Base-by-base conservation (phyloP, 257 asterid species). In the Fraxinus excelsior region DNA sequence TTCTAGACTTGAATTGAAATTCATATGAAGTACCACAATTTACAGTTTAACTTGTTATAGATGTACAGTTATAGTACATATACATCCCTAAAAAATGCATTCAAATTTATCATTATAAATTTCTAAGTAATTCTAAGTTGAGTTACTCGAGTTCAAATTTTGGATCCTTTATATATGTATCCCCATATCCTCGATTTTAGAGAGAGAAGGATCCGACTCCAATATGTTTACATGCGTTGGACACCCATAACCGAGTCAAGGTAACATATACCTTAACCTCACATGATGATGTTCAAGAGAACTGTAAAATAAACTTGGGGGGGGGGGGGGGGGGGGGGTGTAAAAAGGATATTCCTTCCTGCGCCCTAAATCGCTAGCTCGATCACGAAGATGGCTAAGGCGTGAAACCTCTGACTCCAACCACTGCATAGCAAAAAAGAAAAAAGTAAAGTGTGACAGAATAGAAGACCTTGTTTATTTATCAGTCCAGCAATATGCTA, bases 341-440 rank as follows among this genome's bases (percentile, higher is more conserved):
- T 10, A 75, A 60, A 84, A 93, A 96, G 98, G 99, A 96, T 93
- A 96, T 96, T 93, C 98, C 76, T 96, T 96, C 82, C 94, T 89
- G 67, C 91, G 99, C 80, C 99, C 99, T 84, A 87, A 78, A 82
- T 93, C 99, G 80, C 99, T 96, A 67, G 99, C 99, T 34, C 99
- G 90, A 84, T 96, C 99, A 80, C 99, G 95, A 82, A 96, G 98
- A 90, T 96, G 97, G 83, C 92, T 86, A 75, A 96, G 92, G 86
- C 99, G 92, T 81, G 81, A 58, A 64, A 81, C 79, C 89, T 96
- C 98, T 74, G 98, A 81, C 81, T 96, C 99, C 88, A 96, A 87
- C 99, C 98, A 96, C 99, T 96, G 97, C 84, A 84, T 53, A 40
- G 58, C 49, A 83, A 67, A 72, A 79, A 66, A 73, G 62, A 66